These are phyloP conservation scores for Ophiostoma sp. DNA, from an alignment of 2,329 filamentous ascomycete species.

Conservation along the genomic window DNA sequence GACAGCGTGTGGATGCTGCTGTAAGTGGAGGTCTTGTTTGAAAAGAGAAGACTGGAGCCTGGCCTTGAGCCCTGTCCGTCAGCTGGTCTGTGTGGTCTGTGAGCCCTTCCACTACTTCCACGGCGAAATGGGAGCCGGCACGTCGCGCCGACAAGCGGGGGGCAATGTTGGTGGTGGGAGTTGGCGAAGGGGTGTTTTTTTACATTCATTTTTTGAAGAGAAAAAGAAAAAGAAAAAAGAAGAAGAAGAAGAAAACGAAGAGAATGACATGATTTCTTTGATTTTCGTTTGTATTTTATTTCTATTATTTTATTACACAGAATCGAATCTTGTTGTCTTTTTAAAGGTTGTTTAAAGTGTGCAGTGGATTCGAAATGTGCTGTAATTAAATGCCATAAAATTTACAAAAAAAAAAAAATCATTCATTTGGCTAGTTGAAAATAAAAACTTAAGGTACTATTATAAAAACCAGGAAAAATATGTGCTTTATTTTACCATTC, in stretches of 20 bases:
- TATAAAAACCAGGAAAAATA: background rate
- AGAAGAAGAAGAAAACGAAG: background rate
- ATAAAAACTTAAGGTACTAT: background rate
- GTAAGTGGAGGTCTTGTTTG: no score
- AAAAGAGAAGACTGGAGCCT: background rate
- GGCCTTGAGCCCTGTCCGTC: background rate
- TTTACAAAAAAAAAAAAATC: background rate
- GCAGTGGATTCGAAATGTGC: no score
- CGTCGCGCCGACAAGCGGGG: constrained; percentile 15
- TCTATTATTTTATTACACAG: no score
- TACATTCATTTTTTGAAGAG: background rate
- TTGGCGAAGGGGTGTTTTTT: background rate
- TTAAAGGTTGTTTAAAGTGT: no score
- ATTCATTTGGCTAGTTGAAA: no score
- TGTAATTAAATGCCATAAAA: background rate
- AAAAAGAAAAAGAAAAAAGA: background rate
- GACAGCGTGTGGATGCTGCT: background rate
- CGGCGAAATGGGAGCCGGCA: constrained; percentile 2
- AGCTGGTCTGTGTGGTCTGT: constrained; percentile 4
- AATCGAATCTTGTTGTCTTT: no score
- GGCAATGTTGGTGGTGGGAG: background rate
- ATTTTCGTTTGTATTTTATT: background rate
- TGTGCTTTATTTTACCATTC: background rate
- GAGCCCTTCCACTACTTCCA: no score
- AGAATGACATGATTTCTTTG: background rate